Evolutionary conservation across 306 rosid species (phyloP).

Genomic region (Pyrus bretschneideri): DNA sequence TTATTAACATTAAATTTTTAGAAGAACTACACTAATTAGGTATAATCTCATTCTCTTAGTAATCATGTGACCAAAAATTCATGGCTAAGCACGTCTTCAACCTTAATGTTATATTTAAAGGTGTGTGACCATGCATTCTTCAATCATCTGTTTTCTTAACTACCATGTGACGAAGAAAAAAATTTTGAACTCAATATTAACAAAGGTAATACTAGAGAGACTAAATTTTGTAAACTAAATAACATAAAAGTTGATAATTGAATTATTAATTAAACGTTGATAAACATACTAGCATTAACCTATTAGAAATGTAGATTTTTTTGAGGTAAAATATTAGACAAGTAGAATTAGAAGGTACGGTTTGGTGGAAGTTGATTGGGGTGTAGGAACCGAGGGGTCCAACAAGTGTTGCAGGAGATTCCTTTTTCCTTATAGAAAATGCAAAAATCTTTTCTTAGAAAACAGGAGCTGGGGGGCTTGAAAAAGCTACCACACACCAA

Average conservation of each 20-base stretch:
- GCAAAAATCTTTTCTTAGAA: not conserved
- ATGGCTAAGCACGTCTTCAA: not conserved
- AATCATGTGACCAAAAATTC: too few species aligned
- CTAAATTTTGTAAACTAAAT: too few species aligned
- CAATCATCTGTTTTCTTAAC: not conserved
- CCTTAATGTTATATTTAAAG: not conserved
- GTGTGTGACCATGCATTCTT: too few species aligned
- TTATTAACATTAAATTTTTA: too few species aligned
- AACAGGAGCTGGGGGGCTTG: slow-evolving; percentile 4
- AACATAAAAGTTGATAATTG: too few species aligned
- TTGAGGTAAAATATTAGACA: not conserved
- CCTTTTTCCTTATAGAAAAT: not conserved
- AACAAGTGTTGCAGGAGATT: slow-evolving; percentile 5
- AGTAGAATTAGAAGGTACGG: not conserved
- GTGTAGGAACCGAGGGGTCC: not conserved
- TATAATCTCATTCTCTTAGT: not conserved
- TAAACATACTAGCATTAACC: too few species aligned
- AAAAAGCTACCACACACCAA: slow-evolving; percentile 22
- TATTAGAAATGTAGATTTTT: too few species aligned
- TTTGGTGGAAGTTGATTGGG: slow-evolving; percentile 1
- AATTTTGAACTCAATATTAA: too few species aligned
- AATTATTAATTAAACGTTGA: too few species aligned
- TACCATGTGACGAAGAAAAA: too few species aligned
- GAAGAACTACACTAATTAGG: not conserved
- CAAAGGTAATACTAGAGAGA: accelerated